These are phyloP conservation scores for Populus hybrid DNA, from an alignment of 441 rosid species.

Conservation along the genomic window DNA sequence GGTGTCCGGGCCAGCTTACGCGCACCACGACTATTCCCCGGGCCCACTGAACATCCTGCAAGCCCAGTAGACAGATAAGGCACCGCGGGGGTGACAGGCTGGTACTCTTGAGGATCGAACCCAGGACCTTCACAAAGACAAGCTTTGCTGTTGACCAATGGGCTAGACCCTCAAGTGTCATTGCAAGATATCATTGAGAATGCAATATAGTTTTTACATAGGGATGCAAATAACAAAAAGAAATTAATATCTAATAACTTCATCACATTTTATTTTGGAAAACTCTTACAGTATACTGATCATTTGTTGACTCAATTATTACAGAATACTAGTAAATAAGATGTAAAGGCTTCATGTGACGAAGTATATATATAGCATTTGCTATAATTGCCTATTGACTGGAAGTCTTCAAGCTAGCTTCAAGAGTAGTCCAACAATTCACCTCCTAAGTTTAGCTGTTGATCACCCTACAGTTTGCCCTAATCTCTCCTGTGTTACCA, in stretches of 20 bases:
- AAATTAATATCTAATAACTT: neutral
- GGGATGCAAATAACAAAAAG: too few species aligned
- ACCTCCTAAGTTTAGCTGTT: conserved; percentile 24
- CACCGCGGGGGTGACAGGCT: too few species aligned
- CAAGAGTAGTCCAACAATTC: neutral
- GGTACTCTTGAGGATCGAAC: too few species aligned
- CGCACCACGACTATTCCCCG: too few species aligned
- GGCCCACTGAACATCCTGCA: too few species aligned
- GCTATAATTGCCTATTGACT: neutral
- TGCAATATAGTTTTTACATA: too few species aligned
- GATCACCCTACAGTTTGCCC: conserved; percentile 60
- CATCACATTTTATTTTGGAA: neutral
- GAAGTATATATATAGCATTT: neutral
- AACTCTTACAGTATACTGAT: neutral
- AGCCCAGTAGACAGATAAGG: too few species aligned
- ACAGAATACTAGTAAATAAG: neutral
- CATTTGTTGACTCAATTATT: neutral
- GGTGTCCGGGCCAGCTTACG: too few species aligned
- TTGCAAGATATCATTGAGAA: too few species aligned
- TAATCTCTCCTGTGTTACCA: conserved; percentile 43
- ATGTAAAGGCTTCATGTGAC: neutral
- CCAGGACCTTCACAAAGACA: too few species aligned
- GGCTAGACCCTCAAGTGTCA: too few species aligned
- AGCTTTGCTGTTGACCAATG: too few species aligned
- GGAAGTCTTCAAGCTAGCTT: neutral